Percentiles rank a stretch among this genome's conserved stretches.
Conservation (phyloP, 352 stramenopile species). For the Phytophthora palmivora region DNA sequence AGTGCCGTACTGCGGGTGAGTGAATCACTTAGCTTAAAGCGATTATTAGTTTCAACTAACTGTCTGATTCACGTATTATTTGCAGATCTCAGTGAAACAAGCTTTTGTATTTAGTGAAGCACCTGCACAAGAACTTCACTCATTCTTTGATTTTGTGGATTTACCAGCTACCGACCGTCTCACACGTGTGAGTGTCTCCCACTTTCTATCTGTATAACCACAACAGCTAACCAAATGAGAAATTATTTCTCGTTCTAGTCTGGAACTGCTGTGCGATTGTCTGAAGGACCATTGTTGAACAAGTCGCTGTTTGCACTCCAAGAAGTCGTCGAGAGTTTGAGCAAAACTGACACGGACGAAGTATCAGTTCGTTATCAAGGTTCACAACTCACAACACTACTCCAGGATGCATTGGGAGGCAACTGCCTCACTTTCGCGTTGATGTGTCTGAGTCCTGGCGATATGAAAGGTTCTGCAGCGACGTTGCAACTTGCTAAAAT, state of each 20-base stretch:
- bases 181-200: slow-evolving; percentile 33
- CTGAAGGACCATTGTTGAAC: slow-evolving; percentile 61
- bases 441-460: slow-evolving; percentile 44
- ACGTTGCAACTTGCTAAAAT: slow-evolving; percentile 45
- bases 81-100: slow-evolving; percentile 55
- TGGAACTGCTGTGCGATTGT: slow-evolving; percentile 41
- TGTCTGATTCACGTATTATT: no score
- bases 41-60: no score
- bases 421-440: slow-evolving; percentile 63
- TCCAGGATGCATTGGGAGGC: slow-evolving; percentile 59
- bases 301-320: slow-evolving; percentile 59
- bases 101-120: slow-evolving; percentile 42
- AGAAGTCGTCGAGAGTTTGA: slow-evolving; percentile 41
- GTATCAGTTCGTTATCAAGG: slow-evolving; percentile 22
- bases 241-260: no score
- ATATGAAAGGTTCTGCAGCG: slow-evolving; percentile 47
- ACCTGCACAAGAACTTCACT: slow-evolving; percentile 48
- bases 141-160: slow-evolving; percentile 54
- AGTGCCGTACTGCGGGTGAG: slow-evolving; percentile 53
- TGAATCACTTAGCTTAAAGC: neutral
- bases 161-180: slow-evolving; percentile 58
- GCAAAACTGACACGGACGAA: slow-evolving; percentile 4
- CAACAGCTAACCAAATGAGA: no score
- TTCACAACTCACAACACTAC: slow-evolving; percentile 47
- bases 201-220: no score